phyloP scores from a whole-genome alignment of 192 early-diverging fungal species.

The Entomortierella lignicola region DNA sequence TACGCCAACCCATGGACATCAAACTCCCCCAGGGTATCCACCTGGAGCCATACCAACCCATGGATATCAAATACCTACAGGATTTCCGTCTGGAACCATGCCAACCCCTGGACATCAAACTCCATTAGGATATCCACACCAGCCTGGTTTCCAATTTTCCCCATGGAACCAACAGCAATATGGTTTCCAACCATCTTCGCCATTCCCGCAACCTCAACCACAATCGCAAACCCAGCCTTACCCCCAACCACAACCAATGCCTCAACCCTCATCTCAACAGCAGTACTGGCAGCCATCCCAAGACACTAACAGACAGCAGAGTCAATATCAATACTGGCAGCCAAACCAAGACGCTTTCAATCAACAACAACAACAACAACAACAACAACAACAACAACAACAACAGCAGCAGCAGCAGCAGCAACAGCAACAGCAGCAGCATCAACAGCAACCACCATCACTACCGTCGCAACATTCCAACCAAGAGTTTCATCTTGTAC shows the following conservation, averaged over 20 bases:
- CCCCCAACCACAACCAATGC: neutral
- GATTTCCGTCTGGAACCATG: neutral
- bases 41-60: neutral
- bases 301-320: neutral
- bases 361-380: constrained; percentile 17
- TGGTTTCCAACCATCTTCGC: neutral
- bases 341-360: neutral
- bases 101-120: neutral
- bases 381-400: constrained; percentile 11
- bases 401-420: constrained; percentile 26
- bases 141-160: neutral
- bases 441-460: constrained; percentile 5
- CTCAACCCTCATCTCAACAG: neutral
- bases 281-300: neutral
- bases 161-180: constrained; percentile 6
- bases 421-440: constrained; percentile 10
- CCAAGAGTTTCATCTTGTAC: constrained; percentile 8
- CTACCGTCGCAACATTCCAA: neutral
- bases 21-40: neutral
- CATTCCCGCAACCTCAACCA: neutral
- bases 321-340: neutral
- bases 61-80: neutral
- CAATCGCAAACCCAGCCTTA: constrained; percentile 6
- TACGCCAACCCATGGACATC: neutral
- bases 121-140: neutral